Conservation (phyloP, 2,329 filamentous ascomycete genomes). For the Pseudodiploospora longispora region DNA sequence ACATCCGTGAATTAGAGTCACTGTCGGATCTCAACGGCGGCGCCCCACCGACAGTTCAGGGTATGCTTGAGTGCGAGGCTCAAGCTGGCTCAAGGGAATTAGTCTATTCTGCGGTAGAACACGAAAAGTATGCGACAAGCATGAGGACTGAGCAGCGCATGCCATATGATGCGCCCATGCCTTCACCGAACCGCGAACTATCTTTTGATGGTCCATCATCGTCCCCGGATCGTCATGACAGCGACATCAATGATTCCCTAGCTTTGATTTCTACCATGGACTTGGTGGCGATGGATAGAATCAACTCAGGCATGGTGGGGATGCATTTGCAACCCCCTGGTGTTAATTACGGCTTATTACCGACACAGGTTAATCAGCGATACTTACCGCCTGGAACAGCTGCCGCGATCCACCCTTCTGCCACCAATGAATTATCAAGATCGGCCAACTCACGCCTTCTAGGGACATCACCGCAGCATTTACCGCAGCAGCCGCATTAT, state of each 20-base stretch:
- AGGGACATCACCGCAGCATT: slow-evolving; percentile 32
- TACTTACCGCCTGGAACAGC: slow-evolving; percentile 27
- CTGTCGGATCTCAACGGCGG: slow-evolving; percentile 34
- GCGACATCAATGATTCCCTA: slow-evolving; percentile 27
- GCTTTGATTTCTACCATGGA: slow-evolving; percentile 48
- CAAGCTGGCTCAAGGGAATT: slow-evolving; percentile 7
- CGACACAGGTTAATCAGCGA: slow-evolving; percentile 22
- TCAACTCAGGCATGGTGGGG: slow-evolving; percentile 32
- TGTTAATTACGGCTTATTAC: slow-evolving; percentile 29
- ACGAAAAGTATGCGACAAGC: slow-evolving; percentile 33
- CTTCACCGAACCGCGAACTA: slow-evolving; percentile 15
- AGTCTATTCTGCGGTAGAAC: slow-evolving; percentile 19
- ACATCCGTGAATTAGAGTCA: slow-evolving; percentile 52
- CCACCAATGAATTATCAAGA: slow-evolving; percentile 21
- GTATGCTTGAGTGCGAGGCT: slow-evolving; percentile 41
- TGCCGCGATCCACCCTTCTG: slow-evolving; percentile 14
- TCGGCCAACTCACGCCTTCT: slow-evolving; percentile 23
- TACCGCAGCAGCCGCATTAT: slow-evolving; percentile 25
- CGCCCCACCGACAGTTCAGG: slow-evolving; percentile 41
- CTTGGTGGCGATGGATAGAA: slow-evolving; percentile 39
- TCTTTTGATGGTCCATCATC: slow-evolving; percentile 29
- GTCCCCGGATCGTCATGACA: slow-evolving; percentile 28
- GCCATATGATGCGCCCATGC: slow-evolving; percentile 23
- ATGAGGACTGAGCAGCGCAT: slow-evolving; percentile 30
- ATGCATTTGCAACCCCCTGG: slow-evolving; percentile 29